A percentile compares a stretch with the other conserved stretches of the same genome.
Evolutionary conservation across 2,329 filamentous ascomycete genomes (phyloP).

Genomic region (Apiospora arundinis): DNA sequence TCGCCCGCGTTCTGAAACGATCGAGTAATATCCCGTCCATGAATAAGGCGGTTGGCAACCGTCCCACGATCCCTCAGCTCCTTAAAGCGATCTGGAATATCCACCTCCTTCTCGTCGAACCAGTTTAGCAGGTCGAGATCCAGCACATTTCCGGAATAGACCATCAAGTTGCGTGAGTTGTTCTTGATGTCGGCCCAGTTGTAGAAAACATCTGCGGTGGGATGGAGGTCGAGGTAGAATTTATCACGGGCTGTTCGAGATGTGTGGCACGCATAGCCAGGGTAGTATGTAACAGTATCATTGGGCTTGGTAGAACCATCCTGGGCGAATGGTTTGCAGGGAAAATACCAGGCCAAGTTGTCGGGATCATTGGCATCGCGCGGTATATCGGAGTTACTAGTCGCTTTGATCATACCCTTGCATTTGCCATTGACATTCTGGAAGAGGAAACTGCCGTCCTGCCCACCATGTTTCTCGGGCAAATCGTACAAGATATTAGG

Average conservation of each 20-base stretch:
- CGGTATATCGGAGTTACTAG: constrained; percentile 77
- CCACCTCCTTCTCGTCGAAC: constrained; percentile 85
- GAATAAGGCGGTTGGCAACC: constrained; percentile 65
- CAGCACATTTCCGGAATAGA: constrained; percentile 93
- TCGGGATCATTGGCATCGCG: constrained; percentile 67
- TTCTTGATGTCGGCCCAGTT: constrained; percentile 96
- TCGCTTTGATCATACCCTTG: constrained; percentile 83
- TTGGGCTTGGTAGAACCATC: constrained; percentile 87
- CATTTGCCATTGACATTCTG: constrained; percentile 98
- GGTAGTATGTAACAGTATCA: constrained; percentile 74
- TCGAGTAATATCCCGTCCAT: constrained; percentile 87
- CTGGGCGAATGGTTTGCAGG: constrained; percentile 89
- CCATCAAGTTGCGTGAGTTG: constrained; percentile 84
- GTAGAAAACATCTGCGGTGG: constrained; percentile 89
- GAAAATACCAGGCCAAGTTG: constrained; percentile 95
- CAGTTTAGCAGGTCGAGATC: constrained; percentile 88
- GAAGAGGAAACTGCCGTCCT: constrained; percentile 96
- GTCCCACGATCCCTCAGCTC: constrained; percentile 74
- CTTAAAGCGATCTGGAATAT: constrained; percentile 78
- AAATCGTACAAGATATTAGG: constrained; percentile 89
- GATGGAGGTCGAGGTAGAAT: constrained; percentile 74
- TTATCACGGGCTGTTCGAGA: constrained; percentile 68
- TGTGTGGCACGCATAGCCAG: constrained; percentile 91
- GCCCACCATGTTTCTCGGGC: constrained; percentile 80
- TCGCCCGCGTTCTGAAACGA: constrained; percentile 80